These are phyloP conservation scores for Picea glauca DNA, from an alignment of 75 land plant species.

Conservation along the genomic window DNA sequence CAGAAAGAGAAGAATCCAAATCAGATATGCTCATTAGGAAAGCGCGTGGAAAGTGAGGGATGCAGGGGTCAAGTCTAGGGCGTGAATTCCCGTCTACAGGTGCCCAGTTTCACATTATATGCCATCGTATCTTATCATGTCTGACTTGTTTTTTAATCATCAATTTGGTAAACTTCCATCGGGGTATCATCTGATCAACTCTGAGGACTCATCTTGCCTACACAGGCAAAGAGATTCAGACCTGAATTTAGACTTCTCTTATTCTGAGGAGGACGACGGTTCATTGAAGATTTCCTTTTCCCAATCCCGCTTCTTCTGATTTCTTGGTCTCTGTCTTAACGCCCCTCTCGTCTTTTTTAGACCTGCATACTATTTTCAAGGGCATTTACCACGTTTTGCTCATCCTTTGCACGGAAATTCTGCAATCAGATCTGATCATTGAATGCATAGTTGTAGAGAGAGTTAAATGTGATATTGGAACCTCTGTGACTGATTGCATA, in stretches of 20 bases:
- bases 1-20: slow-evolving; percentile 1
- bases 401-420: not conserved
- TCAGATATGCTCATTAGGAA: slow-evolving; percentile 1
- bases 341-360: not conserved
- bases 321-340: not conserved
- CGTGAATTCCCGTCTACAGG: not conserved
- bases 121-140: not conserved
- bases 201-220: not conserved
- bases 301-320: not conserved
- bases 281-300: not conserved
- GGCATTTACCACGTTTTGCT: not conserved
- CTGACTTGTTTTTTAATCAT: not conserved
- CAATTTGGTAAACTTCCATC: not conserved
- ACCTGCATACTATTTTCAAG: not conserved
- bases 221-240: not conserved
- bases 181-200: not conserved
- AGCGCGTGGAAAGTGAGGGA: not conserved
- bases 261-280: not conserved
- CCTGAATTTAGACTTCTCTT: not conserved
- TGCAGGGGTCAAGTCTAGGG: not conserved
- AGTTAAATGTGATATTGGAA: not conserved
- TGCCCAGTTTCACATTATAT: not conserved
- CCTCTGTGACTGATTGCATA: not conserved
- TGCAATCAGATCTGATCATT: not conserved
- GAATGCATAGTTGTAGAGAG: not conserved